Base-by-base conservation (phyloP, 805 yeast species). In the Starmerella floricola region DNA sequence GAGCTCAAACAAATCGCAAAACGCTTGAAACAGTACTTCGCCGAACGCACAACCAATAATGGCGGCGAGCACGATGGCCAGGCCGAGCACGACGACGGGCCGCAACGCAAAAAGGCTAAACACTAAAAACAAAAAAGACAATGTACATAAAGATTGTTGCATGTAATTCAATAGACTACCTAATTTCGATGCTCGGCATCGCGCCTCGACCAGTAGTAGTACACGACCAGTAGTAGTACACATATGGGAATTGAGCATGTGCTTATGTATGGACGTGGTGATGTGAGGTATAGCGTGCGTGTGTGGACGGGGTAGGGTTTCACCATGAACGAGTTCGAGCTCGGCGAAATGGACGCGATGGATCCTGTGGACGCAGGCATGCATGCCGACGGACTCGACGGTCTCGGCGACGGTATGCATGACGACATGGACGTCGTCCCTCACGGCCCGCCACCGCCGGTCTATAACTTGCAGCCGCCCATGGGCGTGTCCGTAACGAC, bases 1-100 rank as follows among this genome's bases (percentile, higher is more conserved):
- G 56, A 55, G 40, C 63, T 59, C 18, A 56, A 53, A 37, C 53
- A 50, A 10, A 54, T 62, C 20, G 61, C 60, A 26, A 62, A 56
- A 44, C 60, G 59, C 42, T 58, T 65, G 31, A 58, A 60, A 44
- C 40, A 26, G 39, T 49, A 36, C 36, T 41, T 36, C 36, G 44
- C 40, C 2, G 33, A 27, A 26, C 16, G 20, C 18, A 33, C n/a
- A n/a, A n/a, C n/a, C n/a, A n/a, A n/a, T n/a, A n/a, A n/a, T n/a
- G n/a, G n/a, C n/a, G n/a, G n/a, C n/a, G n/a, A n/a, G n/a, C n/a
- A 39, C 17, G 10, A 17, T 30, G 33, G 8, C 15, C 10, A 8
- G 31, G 11, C 10, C 19, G 17, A 33, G 21, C 21, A 19, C 24
- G 36, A 30, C 16, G 46, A 42, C 30, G 46, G 46, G 6, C 46